A percentile compares a stretch with the other conserved stretches of the same genome.
These are phyloP conservation scores for Gracilaria vermiculophylla DNA, from an alignment of 23 red algal species.

Conservation along the genomic window DNA sequence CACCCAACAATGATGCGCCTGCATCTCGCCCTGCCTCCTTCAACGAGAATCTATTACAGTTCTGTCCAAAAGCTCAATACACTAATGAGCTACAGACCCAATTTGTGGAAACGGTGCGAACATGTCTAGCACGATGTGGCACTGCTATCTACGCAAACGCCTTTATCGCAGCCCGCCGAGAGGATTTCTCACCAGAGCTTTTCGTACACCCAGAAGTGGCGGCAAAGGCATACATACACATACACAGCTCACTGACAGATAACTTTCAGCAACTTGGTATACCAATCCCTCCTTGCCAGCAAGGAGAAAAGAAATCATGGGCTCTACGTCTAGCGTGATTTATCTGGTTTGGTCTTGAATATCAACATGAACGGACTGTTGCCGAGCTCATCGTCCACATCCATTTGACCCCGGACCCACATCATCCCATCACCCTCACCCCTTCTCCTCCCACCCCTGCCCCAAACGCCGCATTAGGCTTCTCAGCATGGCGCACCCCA, in stretches of 20 bases:
- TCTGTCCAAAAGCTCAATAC: not conserved
- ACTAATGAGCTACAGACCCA: not conserved
- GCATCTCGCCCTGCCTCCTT: not conserved
- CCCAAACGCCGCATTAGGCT: no score
- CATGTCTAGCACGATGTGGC: not conserved
- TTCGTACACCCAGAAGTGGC: constrained; percentile 6
- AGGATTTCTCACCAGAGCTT: not conserved
- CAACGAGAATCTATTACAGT: not conserved
- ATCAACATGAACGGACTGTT: not conserved
- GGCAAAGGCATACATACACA: not conserved
- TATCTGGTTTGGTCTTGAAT: not conserved
- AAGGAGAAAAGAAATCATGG: not conserved
- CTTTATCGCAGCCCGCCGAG: not conserved
- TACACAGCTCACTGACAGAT: not conserved
- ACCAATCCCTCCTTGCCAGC: not conserved
- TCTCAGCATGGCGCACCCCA: no score
- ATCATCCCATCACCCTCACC: not conserved
- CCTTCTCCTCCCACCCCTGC: no score
- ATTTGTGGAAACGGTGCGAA: not conserved
- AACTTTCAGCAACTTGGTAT: not conserved
- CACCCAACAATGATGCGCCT: no score
- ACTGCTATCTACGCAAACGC: not conserved
- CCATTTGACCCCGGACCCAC: not conserved
- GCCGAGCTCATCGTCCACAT: constrained; percentile 6
- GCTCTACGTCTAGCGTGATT: not conserved